Percentiles rank a stretch among this genome's conserved stretches.
phyloP scores from a whole-genome alignment of 495 filamentous ascomycete genomes.

The Amniculicola lignicola region DNA sequence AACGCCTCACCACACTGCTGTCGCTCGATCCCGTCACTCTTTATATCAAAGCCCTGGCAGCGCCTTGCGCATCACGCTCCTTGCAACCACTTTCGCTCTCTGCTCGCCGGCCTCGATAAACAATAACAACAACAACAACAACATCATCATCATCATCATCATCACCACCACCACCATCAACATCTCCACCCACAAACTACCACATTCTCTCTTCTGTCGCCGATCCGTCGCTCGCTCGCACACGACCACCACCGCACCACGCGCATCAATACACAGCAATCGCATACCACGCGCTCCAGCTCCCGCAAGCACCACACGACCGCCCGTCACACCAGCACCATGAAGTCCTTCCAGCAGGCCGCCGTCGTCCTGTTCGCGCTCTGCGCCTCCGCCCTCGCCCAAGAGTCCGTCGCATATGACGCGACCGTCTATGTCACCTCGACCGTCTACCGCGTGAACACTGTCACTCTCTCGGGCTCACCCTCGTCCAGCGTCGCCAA shows the following conservation, averaged over 20 bases:
- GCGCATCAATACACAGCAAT: constrained; percentile 3
- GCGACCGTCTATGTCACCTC: constrained; percentile 31
- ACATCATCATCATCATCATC: no score
- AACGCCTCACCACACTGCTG: constrained; percentile 10
- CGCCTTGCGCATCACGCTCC: constrained; percentile 24
- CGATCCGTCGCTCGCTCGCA: not conserved
- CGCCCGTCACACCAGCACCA: constrained; percentile 7
- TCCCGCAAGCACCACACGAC: no score
- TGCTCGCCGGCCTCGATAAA: not conserved
- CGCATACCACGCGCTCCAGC: no score
- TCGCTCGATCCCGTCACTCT: constrained; percentile 22
- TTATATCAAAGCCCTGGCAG: constrained; percentile 23
- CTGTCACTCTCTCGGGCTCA: constrained; percentile 27
- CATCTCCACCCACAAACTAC: no score
- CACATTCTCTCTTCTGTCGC: no score
- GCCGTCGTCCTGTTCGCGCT: constrained; percentile 23
- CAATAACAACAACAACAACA: no score
- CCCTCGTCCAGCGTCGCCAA: constrained; percentile 15
- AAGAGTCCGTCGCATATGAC: constrained; percentile 16
- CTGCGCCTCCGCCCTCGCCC: constrained; percentile 26
- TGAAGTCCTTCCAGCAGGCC: constrained; percentile 27
- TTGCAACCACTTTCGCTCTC: constrained; percentile 2
- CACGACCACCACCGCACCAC: not conserved
- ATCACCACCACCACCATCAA: no score
- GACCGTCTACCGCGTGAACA: constrained; percentile 32